Evolutionary conservation across 306 rosid species (phyloP).

Genomic region (Sesbania bispinosa): DNA sequence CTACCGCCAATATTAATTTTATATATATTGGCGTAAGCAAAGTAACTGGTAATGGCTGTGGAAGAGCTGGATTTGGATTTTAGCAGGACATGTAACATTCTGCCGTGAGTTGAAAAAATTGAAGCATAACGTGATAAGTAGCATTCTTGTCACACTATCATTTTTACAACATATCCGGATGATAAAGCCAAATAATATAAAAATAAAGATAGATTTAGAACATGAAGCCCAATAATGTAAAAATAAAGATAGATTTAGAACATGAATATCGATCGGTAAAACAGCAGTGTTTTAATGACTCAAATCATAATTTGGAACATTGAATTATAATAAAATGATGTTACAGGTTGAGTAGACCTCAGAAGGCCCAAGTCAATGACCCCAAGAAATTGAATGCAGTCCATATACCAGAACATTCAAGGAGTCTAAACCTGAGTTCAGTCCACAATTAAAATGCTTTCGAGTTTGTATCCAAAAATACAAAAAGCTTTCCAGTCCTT

Average conservation of each 20-base stretch:
- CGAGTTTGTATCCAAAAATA: neutral
- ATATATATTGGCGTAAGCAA: neutral
- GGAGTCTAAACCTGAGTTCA: conserved; percentile 16
- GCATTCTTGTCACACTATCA: too few relatives aligned
- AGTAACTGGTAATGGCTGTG: neutral
- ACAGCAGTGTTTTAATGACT: neutral
- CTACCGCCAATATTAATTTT: neutral
- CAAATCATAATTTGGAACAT: conserved; percentile 1
- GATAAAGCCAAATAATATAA: too few relatives aligned
- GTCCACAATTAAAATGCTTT: neutral
- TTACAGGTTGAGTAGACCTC: neutral
- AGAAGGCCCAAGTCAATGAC: neutral
- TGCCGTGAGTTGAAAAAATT: too few relatives aligned
- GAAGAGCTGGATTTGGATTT: too few relatives aligned
- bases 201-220: neutral
- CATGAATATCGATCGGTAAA: neutral
- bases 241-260: neutral
- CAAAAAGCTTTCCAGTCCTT: neutral
- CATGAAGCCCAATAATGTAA: too few relatives aligned
- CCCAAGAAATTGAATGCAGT: neutral
- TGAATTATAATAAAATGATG: neutral
- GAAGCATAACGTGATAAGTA: too few relatives aligned
- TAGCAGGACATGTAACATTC: too few relatives aligned
- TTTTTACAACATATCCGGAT: too few relatives aligned
- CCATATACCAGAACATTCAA: conserved; percentile 2